These are phyloP conservation scores for Chytridiales sp. DNA, from an alignment of 371 early-diverging fungal species.

Conservation along the genomic window DNA sequence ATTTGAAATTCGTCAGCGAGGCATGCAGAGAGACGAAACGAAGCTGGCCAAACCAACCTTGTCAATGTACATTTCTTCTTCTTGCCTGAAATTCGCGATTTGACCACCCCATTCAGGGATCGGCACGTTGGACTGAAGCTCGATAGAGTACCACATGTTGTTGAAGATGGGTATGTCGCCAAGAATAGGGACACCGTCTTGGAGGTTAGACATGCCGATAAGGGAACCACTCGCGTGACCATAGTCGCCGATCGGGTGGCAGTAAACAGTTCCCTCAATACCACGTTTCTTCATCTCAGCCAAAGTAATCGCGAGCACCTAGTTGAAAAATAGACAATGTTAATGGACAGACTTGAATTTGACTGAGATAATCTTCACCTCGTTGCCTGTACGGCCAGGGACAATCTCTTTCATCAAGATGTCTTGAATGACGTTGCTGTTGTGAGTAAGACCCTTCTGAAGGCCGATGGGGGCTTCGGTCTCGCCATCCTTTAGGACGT, in stretches of 20 bases:
- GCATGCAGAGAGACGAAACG: no score
- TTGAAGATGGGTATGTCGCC: conserved; percentile 19
- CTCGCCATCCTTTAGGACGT: conserved; percentile 15
- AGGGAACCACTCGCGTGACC: conserved; percentile 21
- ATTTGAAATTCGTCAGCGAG: no score
- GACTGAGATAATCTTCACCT: no score
- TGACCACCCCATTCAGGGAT: conserved; percentile 15
- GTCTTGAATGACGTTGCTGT: conserved; percentile 24
- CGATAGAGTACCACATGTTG: conserved; percentile 20
- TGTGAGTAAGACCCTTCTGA: conserved; percentile 9
- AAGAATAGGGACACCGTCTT: conserved; percentile 21
- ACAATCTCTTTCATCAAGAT: conserved; percentile 14
- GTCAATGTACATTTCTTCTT: conserved; percentile 17
- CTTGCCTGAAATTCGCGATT: conserved; percentile 22
- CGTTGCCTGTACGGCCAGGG: conserved; percentile 13
- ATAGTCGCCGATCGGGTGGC: conserved; percentile 26
- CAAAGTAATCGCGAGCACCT: conserved; percentile 1
- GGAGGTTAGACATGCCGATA: conserved; percentile 26
- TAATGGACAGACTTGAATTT: neutral
- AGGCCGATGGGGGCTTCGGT: conserved; percentile 12
- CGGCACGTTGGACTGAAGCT: conserved; percentile 21
- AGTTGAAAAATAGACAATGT: neutral
- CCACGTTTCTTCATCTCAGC: neutral
- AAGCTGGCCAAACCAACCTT: no score
- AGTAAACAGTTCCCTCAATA: conserved; percentile 22